Conservation (phyloP, 805 yeast species). For the Saccharomycopsis malanga region DNA sequence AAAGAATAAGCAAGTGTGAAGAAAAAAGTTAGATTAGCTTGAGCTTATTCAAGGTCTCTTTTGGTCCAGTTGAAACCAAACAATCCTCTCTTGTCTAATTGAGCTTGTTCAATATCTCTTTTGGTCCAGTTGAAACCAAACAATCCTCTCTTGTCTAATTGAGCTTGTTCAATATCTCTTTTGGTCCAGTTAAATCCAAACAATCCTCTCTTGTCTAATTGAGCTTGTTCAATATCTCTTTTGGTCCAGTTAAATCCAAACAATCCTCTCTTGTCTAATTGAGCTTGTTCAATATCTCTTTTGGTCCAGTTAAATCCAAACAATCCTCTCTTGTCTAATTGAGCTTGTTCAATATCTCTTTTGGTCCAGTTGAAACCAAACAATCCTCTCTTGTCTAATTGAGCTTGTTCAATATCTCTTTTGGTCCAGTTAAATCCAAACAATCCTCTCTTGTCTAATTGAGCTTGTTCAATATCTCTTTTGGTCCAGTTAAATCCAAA, state of each 20-base stretch:
- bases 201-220: constrained; percentile 4
- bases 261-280: constrained; percentile 7
- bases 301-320: background rate
- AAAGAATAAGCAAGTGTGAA: background rate
- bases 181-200: constrained; percentile 10
- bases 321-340: too few species aligned
- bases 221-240: background rate
- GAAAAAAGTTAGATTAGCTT: background rate
- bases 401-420: too few species aligned
- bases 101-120: background rate
- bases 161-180: background rate
- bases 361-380: too few species aligned
- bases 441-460: too few species aligned
- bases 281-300: background rate
- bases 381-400: too few species aligned
- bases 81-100: background rate
- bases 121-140: constrained; percentile 1
- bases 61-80: constrained; percentile 9
- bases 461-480: too few species aligned
- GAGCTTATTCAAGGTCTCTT: background rate
- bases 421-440: too few species aligned
- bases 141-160: constrained; percentile 2
- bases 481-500: too few species aligned
- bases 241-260: constrained; percentile 12
- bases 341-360: too few species aligned